Conservation (phyloP, 352 stramenopile genomes). For the Phytophthora tentaculata region DNA sequence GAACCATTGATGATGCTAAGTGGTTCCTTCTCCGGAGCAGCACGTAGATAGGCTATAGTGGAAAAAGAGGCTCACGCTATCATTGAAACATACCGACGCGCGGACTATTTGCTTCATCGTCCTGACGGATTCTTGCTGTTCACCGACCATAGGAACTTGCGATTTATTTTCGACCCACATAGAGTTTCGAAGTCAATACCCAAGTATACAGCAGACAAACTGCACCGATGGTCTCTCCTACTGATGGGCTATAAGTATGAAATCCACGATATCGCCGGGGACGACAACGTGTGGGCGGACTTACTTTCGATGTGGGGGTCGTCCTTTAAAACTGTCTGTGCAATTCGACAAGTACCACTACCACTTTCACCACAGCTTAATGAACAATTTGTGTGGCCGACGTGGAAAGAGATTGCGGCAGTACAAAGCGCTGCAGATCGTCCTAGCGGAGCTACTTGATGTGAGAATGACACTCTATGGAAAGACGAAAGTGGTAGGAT, state of each 20-base stretch:
- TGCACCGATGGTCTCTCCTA: constrained; percentile 5
- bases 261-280: constrained; percentile 1
- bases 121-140: constrained; percentile 3
- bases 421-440: no score
- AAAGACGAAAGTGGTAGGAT: no score
- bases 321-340: not conserved
- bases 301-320: not conserved
- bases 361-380: not conserved
- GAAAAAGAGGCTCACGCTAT: constrained; percentile 12
- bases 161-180: constrained; percentile 7
- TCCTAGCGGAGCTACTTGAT: not conserved
- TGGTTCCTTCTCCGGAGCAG: constrained; percentile 8
- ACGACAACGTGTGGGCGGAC: not conserved
- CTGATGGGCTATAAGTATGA: constrained; percentile 11
- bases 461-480: no score
- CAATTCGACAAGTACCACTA: not conserved
- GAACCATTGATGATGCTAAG: constrained; percentile 17
- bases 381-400: not conserved
- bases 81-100: constrained; percentile 4
- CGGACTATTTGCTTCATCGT: not conserved
- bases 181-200: not conserved
- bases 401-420: no score
- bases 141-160: constrained; percentile 6
- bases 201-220: constrained; percentile 13
- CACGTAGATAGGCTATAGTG: constrained; percentile 10